Base-by-base conservation (phyloP, 805 yeast species). In the Wickerhamiella azyma region DNA sequence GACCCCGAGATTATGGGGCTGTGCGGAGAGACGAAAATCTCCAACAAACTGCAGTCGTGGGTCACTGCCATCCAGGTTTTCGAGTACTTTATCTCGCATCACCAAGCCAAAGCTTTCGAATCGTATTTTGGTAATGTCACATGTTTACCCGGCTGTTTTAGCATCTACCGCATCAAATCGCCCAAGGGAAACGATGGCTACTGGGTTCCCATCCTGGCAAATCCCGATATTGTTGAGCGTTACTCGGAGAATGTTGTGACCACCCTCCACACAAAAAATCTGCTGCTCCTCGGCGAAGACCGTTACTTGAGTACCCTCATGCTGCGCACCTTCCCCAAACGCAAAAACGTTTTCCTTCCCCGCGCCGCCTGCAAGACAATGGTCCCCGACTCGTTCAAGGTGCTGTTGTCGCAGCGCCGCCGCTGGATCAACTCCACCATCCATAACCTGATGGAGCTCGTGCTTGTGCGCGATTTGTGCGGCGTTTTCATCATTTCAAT, bases 371-470 rank as follows among this genome's bases (percentile, higher is more conserved):
- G 96, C 67, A 85, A 85, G 58, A 86, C 96, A 0, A 65, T 85
- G 50, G 96, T 81, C n/a, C 96, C 96, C 0, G 81, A 79, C 55
- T 71, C 71, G 41, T 86, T 86, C 61, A 71, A 65, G 52, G 92
- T 86, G 41, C 68, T 86, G 52, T 68, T 86, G 40, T 86, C 95
- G 1, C 96, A 86, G 62, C 80, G 96, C 62, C 84, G 96, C 67
- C 82, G 96, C 61, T 86, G 96, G 96, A 86, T 86, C 55, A 86
- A 86, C 63, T 86, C 96, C 4, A 88, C 96, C 0, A 88, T 86
- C 32, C 96, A 86, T 64, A 86, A 86, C 59, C 72, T 86, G 63
- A 74, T 88, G 77, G 96, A 86, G 62, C 74, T 86, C 57, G 83
- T 81, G 3, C 66, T 84, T 51, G 88, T 86, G 17, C 77, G 77